Conservation (phyloP, 2,329 filamentous ascomycete genomes). For the Botryotinia globosa region DNA sequence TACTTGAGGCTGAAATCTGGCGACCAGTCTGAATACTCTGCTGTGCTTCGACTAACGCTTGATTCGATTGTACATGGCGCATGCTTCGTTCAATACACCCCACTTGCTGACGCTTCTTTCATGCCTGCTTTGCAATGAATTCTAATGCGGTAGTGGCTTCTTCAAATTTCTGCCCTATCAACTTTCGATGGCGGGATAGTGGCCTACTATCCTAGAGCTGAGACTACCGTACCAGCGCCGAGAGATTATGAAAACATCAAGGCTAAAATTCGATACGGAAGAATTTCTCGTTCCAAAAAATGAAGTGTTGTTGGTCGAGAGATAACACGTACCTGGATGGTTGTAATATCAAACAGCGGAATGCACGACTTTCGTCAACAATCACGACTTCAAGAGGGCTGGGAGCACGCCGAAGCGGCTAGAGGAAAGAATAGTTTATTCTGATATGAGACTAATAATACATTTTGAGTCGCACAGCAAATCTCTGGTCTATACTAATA, state of each 20-base stretch:
- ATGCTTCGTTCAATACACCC: background rate
- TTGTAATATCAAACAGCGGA: background rate
- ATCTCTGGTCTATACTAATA: background rate
- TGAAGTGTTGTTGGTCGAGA: background rate
- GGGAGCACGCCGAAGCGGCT: background rate
- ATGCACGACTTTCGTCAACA: background rate
- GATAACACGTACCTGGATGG: background rate
- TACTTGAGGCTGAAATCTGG: background rate
- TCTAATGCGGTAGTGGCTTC: background rate
- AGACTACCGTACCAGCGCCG: background rate
- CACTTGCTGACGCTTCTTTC: background rate
- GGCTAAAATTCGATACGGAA: background rate
- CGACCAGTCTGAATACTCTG: background rate
- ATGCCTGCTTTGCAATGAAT: background rate
- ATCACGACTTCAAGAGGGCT: fast-evolving
- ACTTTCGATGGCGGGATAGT: slow-evolving; percentile 8
- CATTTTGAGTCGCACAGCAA: background rate
- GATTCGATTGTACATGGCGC: background rate
- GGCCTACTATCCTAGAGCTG: background rate
- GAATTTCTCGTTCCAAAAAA: background rate
- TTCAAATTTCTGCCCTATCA: slow-evolving; percentile 15
- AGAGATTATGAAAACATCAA: background rate
- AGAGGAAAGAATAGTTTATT: background rate
- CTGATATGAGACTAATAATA: background rate
- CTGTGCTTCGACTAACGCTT: background rate